Evolutionary conservation across 805 yeast genomes (phyloP), one percentile per base, ranked within the genome.

Genomic region (Candida ficus): DNA sequence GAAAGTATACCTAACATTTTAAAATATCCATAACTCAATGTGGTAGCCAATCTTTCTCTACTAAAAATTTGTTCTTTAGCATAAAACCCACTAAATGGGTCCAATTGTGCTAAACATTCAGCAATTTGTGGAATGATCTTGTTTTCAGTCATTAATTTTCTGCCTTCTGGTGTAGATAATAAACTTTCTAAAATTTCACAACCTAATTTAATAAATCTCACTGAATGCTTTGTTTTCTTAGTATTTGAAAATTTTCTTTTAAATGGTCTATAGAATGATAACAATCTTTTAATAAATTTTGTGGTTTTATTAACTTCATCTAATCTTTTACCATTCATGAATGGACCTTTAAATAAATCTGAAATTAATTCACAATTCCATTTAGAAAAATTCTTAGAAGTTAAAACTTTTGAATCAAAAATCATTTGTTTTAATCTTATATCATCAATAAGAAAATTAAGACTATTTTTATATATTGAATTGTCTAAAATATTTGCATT

Each of bases 251-350:
- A 91, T 41, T 96, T 67, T 52, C 81, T 78, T 61, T 95, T 90
- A 64, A 90, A 83, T 0, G 99, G 99, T 39, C 98, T 70, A 57
- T 80, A 91, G 57, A 91, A 93, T 2, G 95, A 85, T 51, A 90
- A 60, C 20, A 93, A 58, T 41, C 96, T 66, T 56, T 91, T 90
- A 57, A 90, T 70, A 53, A 93, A 87, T 53, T 90, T 91, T 1
- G 97, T 88, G 3, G 83, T 80, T 50, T 74, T 78, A 27, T 79
- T 70, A 2, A 83, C 67, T 42, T 91, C 98, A 25, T 88, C 95
- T 32, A 93, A 68, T 36, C 87, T 67, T 47, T 69, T 76, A 0
- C 85, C 81, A 52, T 77, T 81, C 43, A 76, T 61, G n/a, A 93
- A 61, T 0, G 97, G 96, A 0, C 96, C 96, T 49, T 75, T 81